These are phyloP conservation scores for Plasmodium gaboni DNA, from an alignment of 169 alveolate species.

Conservation along the genomic window DNA sequence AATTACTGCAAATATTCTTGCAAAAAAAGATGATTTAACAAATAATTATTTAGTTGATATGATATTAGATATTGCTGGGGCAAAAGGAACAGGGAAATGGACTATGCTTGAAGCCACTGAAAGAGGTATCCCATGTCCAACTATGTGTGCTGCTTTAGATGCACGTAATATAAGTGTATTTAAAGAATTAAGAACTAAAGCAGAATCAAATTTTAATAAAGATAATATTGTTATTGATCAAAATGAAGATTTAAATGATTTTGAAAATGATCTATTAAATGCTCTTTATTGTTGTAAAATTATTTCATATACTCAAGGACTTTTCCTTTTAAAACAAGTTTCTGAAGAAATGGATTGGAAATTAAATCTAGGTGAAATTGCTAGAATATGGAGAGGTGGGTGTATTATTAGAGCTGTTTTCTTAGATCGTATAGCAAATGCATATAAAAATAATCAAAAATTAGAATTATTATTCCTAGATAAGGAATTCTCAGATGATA, in stretches of 20 bases:
- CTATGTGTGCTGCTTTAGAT: constrained; percentile 89
- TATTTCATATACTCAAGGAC: constrained; percentile 88
- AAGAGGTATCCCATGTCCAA: constrained; percentile 88
- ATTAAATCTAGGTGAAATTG: constrained; percentile 80
- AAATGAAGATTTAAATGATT: constrained; percentile 20
- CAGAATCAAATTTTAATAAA: constrained; percentile 29
- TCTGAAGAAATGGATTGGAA: constrained; percentile 83
- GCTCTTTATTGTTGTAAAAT: constrained; percentile 83
- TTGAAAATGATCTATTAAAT: constrained; percentile 78
- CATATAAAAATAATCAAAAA: constrained; percentile 54
- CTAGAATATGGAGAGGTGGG: constrained; percentile 90
- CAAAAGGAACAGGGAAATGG: constrained; percentile 92
- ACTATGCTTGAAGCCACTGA: constrained; percentile 89
- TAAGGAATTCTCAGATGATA: constrained; percentile 54
- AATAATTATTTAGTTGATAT: constrained; percentile 82
- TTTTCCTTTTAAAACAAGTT: constrained; percentile 83
- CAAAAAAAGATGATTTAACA: constrained; percentile 81
- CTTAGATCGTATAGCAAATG: constrained; percentile 79
- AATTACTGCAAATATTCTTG: constrained; percentile 83
- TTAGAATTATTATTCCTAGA: constrained; percentile 74
- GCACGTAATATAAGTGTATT: constrained; percentile 83
- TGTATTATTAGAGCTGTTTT: constrained; percentile 88
- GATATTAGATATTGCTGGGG: constrained; percentile 85
- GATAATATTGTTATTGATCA: neutral
- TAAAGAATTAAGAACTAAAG: constrained; percentile 40